A percentile compares a stretch with the other conserved stretches of the same genome.
These are phyloP conservation scores for Moringa oleifera DNA, from an alignment of 345 rosid species.

Conservation along the genomic window DNA sequence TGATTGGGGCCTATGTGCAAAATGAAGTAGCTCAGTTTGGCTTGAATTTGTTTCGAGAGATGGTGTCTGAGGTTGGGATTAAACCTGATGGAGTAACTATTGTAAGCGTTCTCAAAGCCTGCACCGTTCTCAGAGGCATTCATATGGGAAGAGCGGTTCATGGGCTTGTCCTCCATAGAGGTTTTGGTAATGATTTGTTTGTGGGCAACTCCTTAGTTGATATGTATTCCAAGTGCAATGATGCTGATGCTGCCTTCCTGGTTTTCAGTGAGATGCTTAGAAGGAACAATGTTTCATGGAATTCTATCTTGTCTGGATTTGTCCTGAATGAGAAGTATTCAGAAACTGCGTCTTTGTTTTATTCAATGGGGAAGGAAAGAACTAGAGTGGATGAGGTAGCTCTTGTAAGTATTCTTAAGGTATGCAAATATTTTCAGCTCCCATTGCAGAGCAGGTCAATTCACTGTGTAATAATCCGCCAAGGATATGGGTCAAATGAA, in stretches of 20 bases:
- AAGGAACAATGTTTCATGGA: slow-evolving; percentile 61
- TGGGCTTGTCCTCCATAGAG: slow-evolving; percentile 39
- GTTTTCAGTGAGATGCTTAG: slow-evolving; percentile 37
- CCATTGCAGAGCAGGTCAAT: slow-evolving; percentile 50
- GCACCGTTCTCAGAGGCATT: slow-evolving; percentile 28
- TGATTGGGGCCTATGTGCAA: slow-evolving; percentile 48
- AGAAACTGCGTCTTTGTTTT: slow-evolving; percentile 40
- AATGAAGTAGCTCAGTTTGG: slow-evolving; percentile 33
- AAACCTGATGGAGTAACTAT: slow-evolving; percentile 43
- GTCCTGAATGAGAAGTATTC: slow-evolving; percentile 36
- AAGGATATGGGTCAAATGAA: slow-evolving; percentile 37
- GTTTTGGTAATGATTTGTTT: slow-evolving; percentile 42
- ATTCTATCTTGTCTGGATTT: slow-evolving; percentile 53
- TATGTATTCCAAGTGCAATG: slow-evolving; percentile 52
- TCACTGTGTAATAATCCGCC: slow-evolving; percentile 43
- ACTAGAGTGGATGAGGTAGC: slow-evolving; percentile 45
- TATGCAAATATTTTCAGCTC: slow-evolving; percentile 41
- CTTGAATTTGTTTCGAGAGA: slow-evolving; percentile 40
- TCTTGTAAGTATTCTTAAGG: slow-evolving; percentile 47
- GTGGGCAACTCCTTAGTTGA: slow-evolving; percentile 58
- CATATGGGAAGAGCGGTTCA: slow-evolving; percentile 45
- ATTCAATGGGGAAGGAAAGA: slow-evolving; percentile 38
- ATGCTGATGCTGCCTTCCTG: slow-evolving; percentile 38
- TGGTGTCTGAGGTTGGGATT: slow-evolving; percentile 32
- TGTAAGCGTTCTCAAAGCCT: slow-evolving; percentile 60